phyloP scores from a whole-genome alignment of 176 grass and related monocot genomes.

The Phoenix roebelenii region DNA sequence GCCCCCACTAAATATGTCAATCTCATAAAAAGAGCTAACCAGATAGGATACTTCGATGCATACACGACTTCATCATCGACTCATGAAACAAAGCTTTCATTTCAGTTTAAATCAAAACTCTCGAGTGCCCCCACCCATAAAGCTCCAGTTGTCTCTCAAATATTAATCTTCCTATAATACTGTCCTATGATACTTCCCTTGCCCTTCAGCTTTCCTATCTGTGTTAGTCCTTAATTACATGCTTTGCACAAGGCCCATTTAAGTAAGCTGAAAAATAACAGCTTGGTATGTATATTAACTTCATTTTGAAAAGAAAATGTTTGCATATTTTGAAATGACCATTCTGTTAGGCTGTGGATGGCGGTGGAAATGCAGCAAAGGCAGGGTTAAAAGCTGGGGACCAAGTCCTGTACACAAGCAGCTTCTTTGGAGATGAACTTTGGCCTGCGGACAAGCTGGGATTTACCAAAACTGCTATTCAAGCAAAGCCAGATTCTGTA shows the following conservation, averaged over 20 bases:
- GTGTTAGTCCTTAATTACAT: background rate
- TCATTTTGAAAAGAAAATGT: too few species aligned
- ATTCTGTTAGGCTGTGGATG: slow-evolving; percentile 60
- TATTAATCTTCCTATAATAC: too few species aligned
- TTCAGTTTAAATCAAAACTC: too few species aligned
- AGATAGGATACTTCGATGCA: too few species aligned
- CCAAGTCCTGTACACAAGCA: slow-evolving; percentile 91
- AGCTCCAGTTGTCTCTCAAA: too few species aligned
- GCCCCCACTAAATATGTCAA: too few species aligned
- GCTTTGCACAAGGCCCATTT: background rate
- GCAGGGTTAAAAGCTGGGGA: slow-evolving; percentile 71
- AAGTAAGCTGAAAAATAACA: background rate
- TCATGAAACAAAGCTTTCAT: too few species aligned
- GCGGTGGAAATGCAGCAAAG: slow-evolving; percentile 74
- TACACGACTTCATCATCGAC: too few species aligned
- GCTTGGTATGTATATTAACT: background rate
- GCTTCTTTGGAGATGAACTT: slow-evolving; percentile 89
- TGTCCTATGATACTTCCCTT: background rate
- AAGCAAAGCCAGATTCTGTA: slow-evolving; percentile 90
- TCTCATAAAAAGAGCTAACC: too few species aligned
- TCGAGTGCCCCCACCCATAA: too few species aligned
- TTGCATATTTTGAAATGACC: too few species aligned
- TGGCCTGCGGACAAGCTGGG: slow-evolving; percentile 99
- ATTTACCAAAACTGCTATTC: slow-evolving; percentile 94
- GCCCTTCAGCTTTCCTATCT: background rate